Base-by-base conservation (phyloP, 495 filamentous ascomycete species). In the Podospora conica region DNA sequence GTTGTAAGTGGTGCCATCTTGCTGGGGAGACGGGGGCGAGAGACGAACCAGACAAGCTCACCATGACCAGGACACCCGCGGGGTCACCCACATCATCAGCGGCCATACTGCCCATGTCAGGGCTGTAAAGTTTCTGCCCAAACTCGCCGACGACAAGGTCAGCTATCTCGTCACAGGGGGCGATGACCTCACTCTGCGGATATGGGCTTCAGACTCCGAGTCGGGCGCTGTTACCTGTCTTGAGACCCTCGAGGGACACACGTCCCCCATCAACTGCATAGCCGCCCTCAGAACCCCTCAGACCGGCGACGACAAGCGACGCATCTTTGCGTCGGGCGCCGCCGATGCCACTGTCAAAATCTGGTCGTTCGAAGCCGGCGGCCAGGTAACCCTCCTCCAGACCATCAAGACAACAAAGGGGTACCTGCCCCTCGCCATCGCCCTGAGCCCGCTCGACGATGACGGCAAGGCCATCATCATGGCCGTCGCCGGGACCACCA, bases 71-170 rank as follows among this genome's bases (percentile, higher is more conserved):
- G 70, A 90, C 79, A 80, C 87, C 54, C 67, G 74, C 33, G 92
- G 93, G 18, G 82, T 96, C 11, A 83, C 81, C 31, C 76, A 78
- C 8, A 82, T 96, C 8, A 83, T 98, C n/a, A 82, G 84, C 28
- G 93, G 92, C 21, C 95, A 98, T 74, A 85, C 82, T 25, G 90
- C 91, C 69, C 85, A 83, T 65, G 92, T 98, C 65, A 94, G 90
- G 73, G 93, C 84, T 59, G 87, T 97, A 61, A 90, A 86, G 71
- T 96, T 97, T 73, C 84, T 93, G 62, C 85, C 83, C 9, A 72
- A 79, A 71, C 74, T 78, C 63, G 76, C 81, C 11, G 76, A 73
- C 21, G 79, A 81, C 7, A 75, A 78, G 24, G 67, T 61, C 7
- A 82, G 78, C 27, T 77, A 91, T 60, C 78, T 98, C 29, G 68